Base-by-base conservation (phyloP, 495 filamentous ascomycete genomes). In the Aspergillus ellipticus region DNA sequence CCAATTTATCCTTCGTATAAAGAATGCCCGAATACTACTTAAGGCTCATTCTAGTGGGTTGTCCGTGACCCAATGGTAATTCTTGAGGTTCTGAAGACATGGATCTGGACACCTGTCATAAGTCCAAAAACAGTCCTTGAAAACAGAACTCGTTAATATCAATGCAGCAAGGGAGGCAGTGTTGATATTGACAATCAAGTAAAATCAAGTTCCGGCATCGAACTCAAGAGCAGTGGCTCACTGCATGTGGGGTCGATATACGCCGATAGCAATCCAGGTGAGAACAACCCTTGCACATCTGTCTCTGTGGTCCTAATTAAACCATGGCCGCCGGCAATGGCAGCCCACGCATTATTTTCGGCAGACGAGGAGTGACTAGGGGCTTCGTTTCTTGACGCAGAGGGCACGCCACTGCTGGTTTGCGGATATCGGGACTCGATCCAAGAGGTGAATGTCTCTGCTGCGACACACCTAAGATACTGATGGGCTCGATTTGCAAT, bases 201-300 rank as follows among this genome's bases (percentile, higher is more conserved):
- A 17, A 69, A 60, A 48, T 69, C 64, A 53, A 70, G 68, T 29
- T 66, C 67, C 2, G 69, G 54, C 46, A 72, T 57, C 5, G 58
- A 49, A 3, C 56, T 66, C 42, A 72, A 68, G 43, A 72, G 68
- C 4, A 66, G 65, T 24, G 68, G 63, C 28, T 67, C 69, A 48
- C 66, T 66, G 24, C 69, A 72, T 3, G 69, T 72, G 17, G 69
- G 69, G 56, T 72, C 69, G 16, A 72, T 59, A 43, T 68, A 72
- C 6, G 58, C 59, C 2, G 67, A 66, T 9, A 55, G 39, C 15
- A 71, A 59, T 31, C 64, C 65, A 21, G 63, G 71, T 11, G 65
- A 66, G 35, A 67, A 47, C 24, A 68, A 52, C 9, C 66, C 62
- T 28, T 70, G 62, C 4, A 64, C 62, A n/a, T 67, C 63, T 26